phyloP scores from a whole-genome alignment of 306 rosid genomes.

The Quercus alba region DNA sequence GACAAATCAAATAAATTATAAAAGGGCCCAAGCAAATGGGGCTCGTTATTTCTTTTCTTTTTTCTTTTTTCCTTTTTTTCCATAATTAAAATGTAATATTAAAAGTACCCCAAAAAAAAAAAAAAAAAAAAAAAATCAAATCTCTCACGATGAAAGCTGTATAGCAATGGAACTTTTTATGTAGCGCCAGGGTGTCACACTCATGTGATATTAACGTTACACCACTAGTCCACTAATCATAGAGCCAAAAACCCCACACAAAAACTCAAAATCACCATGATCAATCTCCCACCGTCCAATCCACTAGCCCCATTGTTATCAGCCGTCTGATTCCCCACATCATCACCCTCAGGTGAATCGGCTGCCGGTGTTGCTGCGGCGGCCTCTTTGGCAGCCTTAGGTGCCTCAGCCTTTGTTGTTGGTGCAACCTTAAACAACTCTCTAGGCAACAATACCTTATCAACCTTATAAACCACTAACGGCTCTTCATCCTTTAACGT shows the following conservation, averaged over 20 bases:
- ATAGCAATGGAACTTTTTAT: neutral
- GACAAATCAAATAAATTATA: neutral
- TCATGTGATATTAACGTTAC: neutral
- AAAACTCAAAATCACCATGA: conserved; percentile 43
- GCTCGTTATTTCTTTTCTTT: too few relatives aligned
- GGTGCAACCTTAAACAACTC: conserved; percentile 57
- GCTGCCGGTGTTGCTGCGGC: conserved; percentile 15
- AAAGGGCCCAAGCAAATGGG: neutral
- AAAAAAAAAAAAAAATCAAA: neutral
- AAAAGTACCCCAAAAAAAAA: neutral
- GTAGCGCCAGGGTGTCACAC: conserved; percentile 9
- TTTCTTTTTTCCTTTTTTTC: too few relatives aligned
- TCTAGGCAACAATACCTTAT: conserved; percentile 66
- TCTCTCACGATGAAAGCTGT: neutral
- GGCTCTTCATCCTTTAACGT: conserved; percentile 84
- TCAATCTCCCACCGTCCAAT: conserved; percentile 38
- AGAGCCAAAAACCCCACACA: conserved; percentile 42
- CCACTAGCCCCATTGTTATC: conserved; percentile 40
- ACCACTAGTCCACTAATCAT: conserved; percentile 23
- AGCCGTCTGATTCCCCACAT: conserved; percentile 50
- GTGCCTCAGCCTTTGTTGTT: conserved; percentile 4
- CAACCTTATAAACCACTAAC: conserved; percentile 59
- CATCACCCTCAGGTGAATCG: conserved; percentile 25
- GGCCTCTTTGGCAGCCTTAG: conserved; percentile 1
- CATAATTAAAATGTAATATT: neutral